A percentile compares a stretch with the other conserved stretches of the same genome.
Evolutionary conservation across 1,139 yeast genomes (phyloP).

Genomic region (Sugiyamaella castrensis): DNA sequence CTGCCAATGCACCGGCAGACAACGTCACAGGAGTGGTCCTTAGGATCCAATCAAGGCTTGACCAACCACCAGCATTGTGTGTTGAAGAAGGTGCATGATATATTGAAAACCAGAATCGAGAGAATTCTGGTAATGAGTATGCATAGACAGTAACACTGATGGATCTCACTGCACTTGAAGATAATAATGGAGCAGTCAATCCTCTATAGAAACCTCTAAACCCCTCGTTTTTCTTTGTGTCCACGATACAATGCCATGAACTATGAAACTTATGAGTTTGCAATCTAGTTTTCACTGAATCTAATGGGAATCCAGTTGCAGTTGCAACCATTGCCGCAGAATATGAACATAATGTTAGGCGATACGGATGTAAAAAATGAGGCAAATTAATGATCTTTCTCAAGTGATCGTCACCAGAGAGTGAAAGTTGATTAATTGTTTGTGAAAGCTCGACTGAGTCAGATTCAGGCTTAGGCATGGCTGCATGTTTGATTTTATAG

Average conservation of each 20-base stretch:
- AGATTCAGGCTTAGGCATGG: too few species aligned
- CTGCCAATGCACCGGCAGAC: slow-evolving; percentile 63
- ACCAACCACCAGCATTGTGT: slow-evolving; percentile 1
- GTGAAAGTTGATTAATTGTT: slow-evolving; percentile 6
- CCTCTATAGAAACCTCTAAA: slow-evolving; percentile 67
- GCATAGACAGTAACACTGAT: slow-evolving; percentile 64
- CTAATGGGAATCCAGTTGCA: slow-evolving; percentile 77
- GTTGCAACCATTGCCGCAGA: slow-evolving; percentile 64
- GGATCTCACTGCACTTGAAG: slow-evolving; percentile 30
- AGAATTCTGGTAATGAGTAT: slow-evolving; percentile 47
- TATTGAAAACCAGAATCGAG: slow-evolving; percentile 25
- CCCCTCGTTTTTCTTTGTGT: slow-evolving; percentile 63
- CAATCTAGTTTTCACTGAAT: slow-evolving; percentile 79
- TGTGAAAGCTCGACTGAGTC: neutral
- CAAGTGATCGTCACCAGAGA: slow-evolving; percentile 1
- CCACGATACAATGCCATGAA: slow-evolving; percentile 55
- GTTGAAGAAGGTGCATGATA: slow-evolving; percentile 22
- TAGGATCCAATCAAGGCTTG: slow-evolving; percentile 34
- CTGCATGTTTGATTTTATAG: neutral
- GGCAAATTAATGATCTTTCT: slow-evolving; percentile 42
- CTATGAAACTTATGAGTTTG: slow-evolving; percentile 69
- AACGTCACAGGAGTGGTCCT: slow-evolving; percentile 66
- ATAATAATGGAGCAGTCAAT: slow-evolving; percentile 29
- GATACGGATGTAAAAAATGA: slow-evolving; percentile 49
- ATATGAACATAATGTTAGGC: slow-evolving; percentile 59